Conservation (phyloP, 2,329 filamentous ascomycete species). For the Xylariaceae sp. region DNA sequence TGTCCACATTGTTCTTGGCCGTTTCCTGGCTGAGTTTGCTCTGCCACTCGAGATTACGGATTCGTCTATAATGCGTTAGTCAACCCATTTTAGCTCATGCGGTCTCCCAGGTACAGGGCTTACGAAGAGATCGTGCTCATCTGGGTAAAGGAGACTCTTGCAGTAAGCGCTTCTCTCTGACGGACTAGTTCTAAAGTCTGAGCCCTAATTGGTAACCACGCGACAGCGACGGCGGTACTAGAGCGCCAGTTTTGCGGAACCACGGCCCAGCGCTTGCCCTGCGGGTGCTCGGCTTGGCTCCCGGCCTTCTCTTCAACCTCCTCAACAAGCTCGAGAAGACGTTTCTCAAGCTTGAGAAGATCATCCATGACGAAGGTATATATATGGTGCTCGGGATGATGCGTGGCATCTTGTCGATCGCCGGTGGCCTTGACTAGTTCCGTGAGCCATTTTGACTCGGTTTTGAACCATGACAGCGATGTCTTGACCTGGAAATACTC, state of each 20-base stretch:
- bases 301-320: constrained; percentile 47
- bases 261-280: constrained; percentile 44
- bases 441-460: constrained; percentile 52
- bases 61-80: constrained; percentile 32
- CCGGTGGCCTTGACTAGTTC: constrained; percentile 46
- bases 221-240: constrained; percentile 50
- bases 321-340: constrained; percentile 51
- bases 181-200: constrained; percentile 53
- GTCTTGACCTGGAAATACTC: constrained; percentile 56
- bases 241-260: constrained; percentile 46
- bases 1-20: constrained; percentile 37
- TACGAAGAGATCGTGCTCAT: constrained; percentile 55
- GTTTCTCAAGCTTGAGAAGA: constrained; percentile 49
- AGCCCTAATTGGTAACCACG: constrained; percentile 51
- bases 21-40: constrained; percentile 40
- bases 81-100: not conserved
- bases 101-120: constrained; percentile 18
- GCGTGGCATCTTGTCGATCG: constrained; percentile 35
- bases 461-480: constrained; percentile 56
- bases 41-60: constrained; percentile 45
- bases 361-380: constrained; percentile 56
- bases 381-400: constrained; percentile 52
- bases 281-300: constrained; percentile 27
- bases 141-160: constrained; percentile 54
- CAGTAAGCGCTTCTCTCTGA: constrained; percentile 52